Evolutionary conservation across 306 rosid species (phyloP), one percentile per base, ranked within the genome.

Genomic region (Castanea sativa): DNA sequence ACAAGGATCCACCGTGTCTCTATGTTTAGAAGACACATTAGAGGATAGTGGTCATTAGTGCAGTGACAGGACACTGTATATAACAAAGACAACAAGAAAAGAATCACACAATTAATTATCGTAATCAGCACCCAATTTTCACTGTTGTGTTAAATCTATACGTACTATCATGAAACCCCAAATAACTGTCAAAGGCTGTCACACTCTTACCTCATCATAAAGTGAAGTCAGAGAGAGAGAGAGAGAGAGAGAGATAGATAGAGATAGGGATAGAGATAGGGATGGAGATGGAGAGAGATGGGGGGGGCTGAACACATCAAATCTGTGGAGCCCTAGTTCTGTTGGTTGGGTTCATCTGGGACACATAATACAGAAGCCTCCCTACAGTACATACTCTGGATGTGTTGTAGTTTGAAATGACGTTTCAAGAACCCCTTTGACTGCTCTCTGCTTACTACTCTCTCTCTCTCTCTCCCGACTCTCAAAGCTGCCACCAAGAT

Each of bases 401-500:
- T 79, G 5, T 76, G 21, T 83, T 80, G 78, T 85, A 83, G 86
- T 84, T 77, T 90, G 97, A 92, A 16, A 88, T 89, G 92, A 92
- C 94, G 85, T 85, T 49, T 90, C 92, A 79, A 55, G 35, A 64
- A 76, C 19, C 71, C 73, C 83, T 79, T 59, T n/a, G 67, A 59
- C 73, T 51, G 29, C 19, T 57, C 67, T 4, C 71, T 65, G 11
- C 51, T 69, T 60, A 30, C 73, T 81, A 0, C 56, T 69, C 74
- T 69, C 69, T 43, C 29, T 64, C 73, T 53, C 56, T 21, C 45
- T 57, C 69, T 27, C 52, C 13, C 58, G 1, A 23, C 1, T 72
- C 63, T 56, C 80, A 84, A 78, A 89, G 85, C 90, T 85, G 92
- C 87, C 86, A 83, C 53, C 80, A 78, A 82, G 84, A 89, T 89